Evolutionary conservation across 129 eudicot genomes (phyloP).

Genomic region (Saussurea involucrata): DNA sequence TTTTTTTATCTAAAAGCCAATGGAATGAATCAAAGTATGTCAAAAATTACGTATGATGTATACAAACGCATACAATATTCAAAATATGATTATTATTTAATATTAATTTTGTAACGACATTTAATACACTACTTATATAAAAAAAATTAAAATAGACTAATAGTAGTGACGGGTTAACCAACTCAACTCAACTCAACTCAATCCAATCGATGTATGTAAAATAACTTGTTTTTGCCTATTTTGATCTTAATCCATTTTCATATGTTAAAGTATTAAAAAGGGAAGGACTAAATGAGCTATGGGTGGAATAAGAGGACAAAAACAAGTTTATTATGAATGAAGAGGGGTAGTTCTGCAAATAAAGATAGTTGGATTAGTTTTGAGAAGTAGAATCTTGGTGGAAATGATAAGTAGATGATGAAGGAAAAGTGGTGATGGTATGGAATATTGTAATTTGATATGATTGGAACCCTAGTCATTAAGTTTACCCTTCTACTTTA

Average conservation of each 20-base stretch:
- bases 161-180: not conserved
- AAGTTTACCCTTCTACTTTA: slow-evolving; percentile 7
- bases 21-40: not conserved
- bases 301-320: not conserved
- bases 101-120: too few species aligned
- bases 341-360: not conserved
- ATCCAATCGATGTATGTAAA: too few species aligned
- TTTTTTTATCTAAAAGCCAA: too few species aligned
- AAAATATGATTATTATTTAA: not conserved
- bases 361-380: not conserved
- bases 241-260: not conserved
- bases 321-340: not conserved
- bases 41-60: not conserved
- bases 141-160: not conserved
- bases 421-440: slow-evolving; percentile 5
- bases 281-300: not conserved
- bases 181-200: not conserved
- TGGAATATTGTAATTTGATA: slow-evolving; percentile 7
- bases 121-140: too few species aligned
- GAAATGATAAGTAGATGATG: slow-evolving; percentile 26
- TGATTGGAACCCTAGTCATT: not conserved
- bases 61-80: too few species aligned
- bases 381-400: slow-evolving; percentile 2
- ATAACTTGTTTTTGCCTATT: too few species aligned
- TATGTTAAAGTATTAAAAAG: not conserved